Evolutionary conservation across 2,329 filamentous ascomycete genomes (phyloP).

Genomic region (Nemania diffusa): DNA sequence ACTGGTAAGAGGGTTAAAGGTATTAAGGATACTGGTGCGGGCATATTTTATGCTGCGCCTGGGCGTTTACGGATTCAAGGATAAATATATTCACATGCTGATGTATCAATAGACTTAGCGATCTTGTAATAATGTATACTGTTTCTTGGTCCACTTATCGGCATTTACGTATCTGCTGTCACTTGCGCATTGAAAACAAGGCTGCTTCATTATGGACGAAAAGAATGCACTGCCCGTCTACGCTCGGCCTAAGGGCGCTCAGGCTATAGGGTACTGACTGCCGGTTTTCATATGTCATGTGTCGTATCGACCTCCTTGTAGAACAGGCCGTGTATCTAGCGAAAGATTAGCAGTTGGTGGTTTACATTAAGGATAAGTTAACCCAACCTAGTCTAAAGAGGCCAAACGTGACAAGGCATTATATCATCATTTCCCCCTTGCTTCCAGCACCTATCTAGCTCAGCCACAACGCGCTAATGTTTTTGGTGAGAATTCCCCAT

Average conservation of each 20-base stretch:
- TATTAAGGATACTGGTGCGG: constrained; percentile 11
- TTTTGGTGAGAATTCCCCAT: not conserved
- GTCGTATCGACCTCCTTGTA: not conserved
- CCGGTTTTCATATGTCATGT: too few relatives aligned
- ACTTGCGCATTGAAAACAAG: not conserved
- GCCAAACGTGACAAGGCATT: too few relatives aligned
- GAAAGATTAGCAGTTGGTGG: too few relatives aligned
- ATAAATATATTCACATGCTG: constrained; percentile 5
- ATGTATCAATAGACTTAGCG: constrained; percentile 40
- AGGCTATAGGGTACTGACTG: too few relatives aligned
- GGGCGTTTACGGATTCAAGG: constrained; percentile 24
- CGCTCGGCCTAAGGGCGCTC: too few relatives aligned
- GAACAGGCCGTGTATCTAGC: too few relatives aligned
- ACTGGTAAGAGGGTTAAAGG: constrained; percentile 8
- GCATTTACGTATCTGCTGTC: not conserved
- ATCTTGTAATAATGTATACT: constrained; percentile 40
- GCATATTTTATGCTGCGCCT: constrained; percentile 2
- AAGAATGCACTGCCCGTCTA: too few relatives aligned
- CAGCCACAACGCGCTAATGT: not conserved
- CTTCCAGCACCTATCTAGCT: not conserved
- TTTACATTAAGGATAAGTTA: too few relatives aligned
- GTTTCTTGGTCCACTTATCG: not conserved
- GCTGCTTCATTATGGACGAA: too few relatives aligned
- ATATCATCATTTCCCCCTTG: not conserved
- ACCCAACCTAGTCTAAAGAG: too few relatives aligned